Percentiles rank a stretch among this genome's conserved stretches.
Evolutionary conservation across 768 basidiomycete genomes (phyloP).

Genomic region (Boletus insuetus): DNA sequence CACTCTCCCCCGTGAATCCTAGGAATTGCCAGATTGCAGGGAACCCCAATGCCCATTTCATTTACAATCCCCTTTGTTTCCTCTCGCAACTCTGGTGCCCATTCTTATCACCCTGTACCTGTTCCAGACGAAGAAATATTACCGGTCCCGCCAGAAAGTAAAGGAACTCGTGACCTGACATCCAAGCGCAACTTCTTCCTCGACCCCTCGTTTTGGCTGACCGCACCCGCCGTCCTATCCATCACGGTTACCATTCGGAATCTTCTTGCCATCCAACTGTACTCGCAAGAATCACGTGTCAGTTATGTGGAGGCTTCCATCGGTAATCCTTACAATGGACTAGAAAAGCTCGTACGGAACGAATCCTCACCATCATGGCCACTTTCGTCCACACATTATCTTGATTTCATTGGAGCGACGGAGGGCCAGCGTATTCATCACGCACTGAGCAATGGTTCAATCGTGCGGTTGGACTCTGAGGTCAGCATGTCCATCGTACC

Average conservation of each 20-base stretch:
- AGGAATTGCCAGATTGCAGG: background rate
- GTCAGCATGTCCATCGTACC: background rate
- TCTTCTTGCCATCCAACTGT: constrained; percentile 14
- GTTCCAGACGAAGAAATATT: constrained; percentile 17
- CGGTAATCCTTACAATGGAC: constrained; percentile 21
- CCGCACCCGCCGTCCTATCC: constrained; percentile 15
- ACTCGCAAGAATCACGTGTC: background rate
- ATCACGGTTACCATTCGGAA: constrained; percentile 20
- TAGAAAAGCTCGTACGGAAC: constrained; percentile 25
- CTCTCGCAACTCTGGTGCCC: background rate
- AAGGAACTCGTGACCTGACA: background rate
- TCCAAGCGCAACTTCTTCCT: background rate
- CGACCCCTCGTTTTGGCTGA: constrained; percentile 20
- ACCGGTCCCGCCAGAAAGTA: background rate
- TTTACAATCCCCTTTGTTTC: background rate
- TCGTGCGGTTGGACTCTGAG: constrained; percentile 20
- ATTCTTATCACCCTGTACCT: constrained; percentile 14
- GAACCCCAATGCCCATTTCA: constrained; percentile 2
- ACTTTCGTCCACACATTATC: constrained; percentile 17
- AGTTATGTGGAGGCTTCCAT: constrained; percentile 10
- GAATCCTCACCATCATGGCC: constrained; percentile 28
- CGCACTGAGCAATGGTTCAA: constrained; percentile 15
- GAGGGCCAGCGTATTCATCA: constrained; percentile 8
- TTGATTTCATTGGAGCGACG: constrained; percentile 20
- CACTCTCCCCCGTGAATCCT: background rate